A percentile compares a stretch with the other conserved stretches of the same genome.
Conservation (phyloP, 2,329 filamentous ascomycete species). For the Fusarium papillatum region DNA sequence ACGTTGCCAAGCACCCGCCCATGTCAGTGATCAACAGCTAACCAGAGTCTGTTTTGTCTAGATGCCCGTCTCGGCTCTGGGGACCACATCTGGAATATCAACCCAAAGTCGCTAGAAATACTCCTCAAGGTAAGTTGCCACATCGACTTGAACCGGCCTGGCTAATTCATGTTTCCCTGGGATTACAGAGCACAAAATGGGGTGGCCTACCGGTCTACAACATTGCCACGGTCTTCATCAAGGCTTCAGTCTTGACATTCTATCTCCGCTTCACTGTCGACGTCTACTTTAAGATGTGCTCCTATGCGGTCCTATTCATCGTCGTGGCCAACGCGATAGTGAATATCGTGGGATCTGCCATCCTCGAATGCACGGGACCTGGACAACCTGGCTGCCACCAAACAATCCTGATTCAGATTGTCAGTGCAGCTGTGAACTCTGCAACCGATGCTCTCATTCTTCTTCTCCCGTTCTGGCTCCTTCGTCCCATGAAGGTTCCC, state of each 20-base stretch:
- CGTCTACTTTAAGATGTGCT: neutral
- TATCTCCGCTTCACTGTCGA: conserved; percentile 35
- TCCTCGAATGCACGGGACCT: neutral
- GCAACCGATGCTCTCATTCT: conserved; percentile 7
- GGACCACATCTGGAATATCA: neutral
- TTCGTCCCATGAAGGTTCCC: conserved; percentile 11
- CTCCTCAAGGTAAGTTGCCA: neutral
- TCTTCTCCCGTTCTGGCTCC: conserved; percentile 17
- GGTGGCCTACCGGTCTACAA: conserved; percentile 24
- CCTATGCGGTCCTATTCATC: neutral
- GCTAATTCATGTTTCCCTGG: neutral
- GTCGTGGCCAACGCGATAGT: conserved; percentile 5
- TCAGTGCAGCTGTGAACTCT: neutral
- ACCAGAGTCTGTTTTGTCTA: neutral
- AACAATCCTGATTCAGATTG: neutral
- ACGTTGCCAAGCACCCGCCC: neutral
- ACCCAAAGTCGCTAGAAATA: neutral
- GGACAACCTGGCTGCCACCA: neutral
- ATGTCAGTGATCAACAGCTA: too few relatives aligned
- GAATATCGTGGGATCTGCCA: neutral
- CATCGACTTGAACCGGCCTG: neutral
- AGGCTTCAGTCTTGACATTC: conserved; percentile 36
- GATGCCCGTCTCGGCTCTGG: conserved; percentile 23
- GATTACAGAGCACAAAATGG: conserved; percentile 1
- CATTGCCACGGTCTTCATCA: conserved; percentile 34